These are phyloP conservation scores for Pseudonitzschia multistriata DNA, from an alignment of 108 stramenopile genomes.

Conservation along the genomic window DNA sequence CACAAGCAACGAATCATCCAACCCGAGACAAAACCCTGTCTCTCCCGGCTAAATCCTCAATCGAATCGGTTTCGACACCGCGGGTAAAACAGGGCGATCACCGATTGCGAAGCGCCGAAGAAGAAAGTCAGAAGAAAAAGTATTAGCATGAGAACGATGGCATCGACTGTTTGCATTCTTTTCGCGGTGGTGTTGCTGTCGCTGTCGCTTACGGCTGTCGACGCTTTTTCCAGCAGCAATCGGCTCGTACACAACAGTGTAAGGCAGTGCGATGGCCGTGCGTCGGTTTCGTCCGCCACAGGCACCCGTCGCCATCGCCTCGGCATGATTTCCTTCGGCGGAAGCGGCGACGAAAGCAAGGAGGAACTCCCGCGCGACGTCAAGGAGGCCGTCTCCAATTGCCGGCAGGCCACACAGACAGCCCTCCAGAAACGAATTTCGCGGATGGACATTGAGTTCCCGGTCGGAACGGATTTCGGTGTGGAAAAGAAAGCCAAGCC, in stretches of 20 bases:
- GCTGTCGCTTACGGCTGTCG: neutral
- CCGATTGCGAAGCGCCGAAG: too few species aligned
- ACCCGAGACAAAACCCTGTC: too few species aligned
- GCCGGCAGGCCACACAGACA: slow-evolving; percentile 70
- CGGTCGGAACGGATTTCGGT: slow-evolving; percentile 83
- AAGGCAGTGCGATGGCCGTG: too few species aligned
- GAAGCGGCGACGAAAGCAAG: neutral
- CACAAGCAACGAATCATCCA: too few species aligned
- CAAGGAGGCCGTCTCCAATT: slow-evolving; percentile 77
- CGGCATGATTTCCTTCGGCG: slow-evolving; percentile 9
- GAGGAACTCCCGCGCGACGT: slow-evolving; percentile 66
- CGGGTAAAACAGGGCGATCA: too few species aligned
- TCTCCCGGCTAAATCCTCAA: too few species aligned
- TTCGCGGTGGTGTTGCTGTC: too few species aligned
- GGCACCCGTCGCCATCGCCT: neutral
- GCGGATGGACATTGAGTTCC: slow-evolving; percentile 77
- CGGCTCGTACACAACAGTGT: neutral
- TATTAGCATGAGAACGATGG: too few species aligned
- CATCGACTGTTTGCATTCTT: too few species aligned
- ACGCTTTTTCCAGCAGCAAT: neutral
- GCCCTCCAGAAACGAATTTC: slow-evolving; percentile 59
- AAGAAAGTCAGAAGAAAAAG: too few species aligned
- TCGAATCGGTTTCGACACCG: too few species aligned
- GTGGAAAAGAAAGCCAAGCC: slow-evolving; percentile 63
- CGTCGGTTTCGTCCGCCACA: neutral